Base-by-base conservation (phyloP, 345 rosid species). In the Populus deltoides region DNA sequence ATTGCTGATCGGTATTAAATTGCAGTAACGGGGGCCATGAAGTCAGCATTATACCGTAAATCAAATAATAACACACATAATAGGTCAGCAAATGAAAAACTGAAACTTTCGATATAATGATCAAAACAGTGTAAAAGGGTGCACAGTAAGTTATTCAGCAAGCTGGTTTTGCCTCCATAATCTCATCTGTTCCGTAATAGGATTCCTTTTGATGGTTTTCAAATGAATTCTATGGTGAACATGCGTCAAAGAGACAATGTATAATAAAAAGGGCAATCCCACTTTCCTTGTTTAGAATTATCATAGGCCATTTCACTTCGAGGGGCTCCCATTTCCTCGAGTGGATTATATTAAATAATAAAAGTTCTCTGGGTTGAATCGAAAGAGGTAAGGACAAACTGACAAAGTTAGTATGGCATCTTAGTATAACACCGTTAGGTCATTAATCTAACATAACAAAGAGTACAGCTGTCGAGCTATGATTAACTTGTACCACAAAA, bases 351-450 rank as follows among this genome's bases (percentile, higher is more conserved):
- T 70, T 17, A 39, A 70, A 59, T 59, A 8, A 38, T 69, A 13
- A 70, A 70, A 69, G 29, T 59, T 1, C 5, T 33, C 0, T n/a
- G 20, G 22, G 57, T 33, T 59, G 55, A 25, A 70, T 31, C 67
- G 57, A 77, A 77, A 36, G 59, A 38, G 69, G 79, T 16, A 70
- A 77, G 57, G 74, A 75, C 71, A 33, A 75, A 49, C 63, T 27
- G 33, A 11, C 4, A 53, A 36, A 51, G 22, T 7, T 71, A 66
- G 39, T 17, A 25, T 20, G 69, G 4, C 27, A n/a, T 10, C 65
- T 57, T 57, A 2, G 9, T 2, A 57, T n/a, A 57, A 22, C 15
- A 22, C 24, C 61, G 31, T 70, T 47, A 45, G 57, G 53, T 27
- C 73, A 25, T 31, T 24, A 61, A 57, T 35, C 47, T 35, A 74